phyloP scores from a whole-genome alignment of 2,329 filamentous ascomycete species.

The Trichoderma afroharzianum region DNA sequence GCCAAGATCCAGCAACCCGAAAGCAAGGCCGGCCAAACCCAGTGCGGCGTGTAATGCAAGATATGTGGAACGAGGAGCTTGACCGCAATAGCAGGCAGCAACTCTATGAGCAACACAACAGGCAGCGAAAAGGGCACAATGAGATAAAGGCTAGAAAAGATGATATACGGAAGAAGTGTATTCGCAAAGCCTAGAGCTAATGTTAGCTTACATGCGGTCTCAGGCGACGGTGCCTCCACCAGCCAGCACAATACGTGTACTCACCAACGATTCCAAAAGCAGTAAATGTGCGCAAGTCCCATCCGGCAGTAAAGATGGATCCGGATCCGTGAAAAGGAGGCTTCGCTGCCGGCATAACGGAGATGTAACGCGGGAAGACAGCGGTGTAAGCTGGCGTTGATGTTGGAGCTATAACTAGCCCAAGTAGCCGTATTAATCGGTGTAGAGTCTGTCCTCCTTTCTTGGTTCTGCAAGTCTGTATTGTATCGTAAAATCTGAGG shows the following conservation, averaged over 20 bases:
- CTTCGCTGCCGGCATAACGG: neutral
- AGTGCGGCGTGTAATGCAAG: slow-evolving; percentile 28
- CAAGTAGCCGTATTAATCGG: neutral
- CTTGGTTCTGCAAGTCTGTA: neutral
- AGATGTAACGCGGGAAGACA: neutral
- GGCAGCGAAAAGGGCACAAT: neutral
- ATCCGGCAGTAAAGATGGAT: neutral
- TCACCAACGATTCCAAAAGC: slow-evolving; percentile 7
- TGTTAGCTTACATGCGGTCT: neutral
- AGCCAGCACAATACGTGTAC: neutral
- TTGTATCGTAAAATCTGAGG: neutral
- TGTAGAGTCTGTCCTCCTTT: neutral
- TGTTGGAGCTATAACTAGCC: neutral
- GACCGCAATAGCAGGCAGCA: slow-evolving; percentile 28
- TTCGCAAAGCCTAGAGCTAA: neutral
- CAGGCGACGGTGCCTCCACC: neutral
- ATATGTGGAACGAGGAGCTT: slow-evolving; percentile 30
- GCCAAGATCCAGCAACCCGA: slow-evolving; percentile 26
- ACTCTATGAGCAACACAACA: slow-evolving; percentile 4
- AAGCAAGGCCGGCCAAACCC: slow-evolving; percentile 27
- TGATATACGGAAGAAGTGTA: neutral
- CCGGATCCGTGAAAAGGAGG: neutral
- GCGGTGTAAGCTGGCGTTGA: neutral
- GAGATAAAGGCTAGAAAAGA: slow-evolving; percentile 10
- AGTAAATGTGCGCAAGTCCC: neutral